phyloP scores from a whole-genome alignment of 208 protist species.

The Acanthamoeba triangularis region DNA sequence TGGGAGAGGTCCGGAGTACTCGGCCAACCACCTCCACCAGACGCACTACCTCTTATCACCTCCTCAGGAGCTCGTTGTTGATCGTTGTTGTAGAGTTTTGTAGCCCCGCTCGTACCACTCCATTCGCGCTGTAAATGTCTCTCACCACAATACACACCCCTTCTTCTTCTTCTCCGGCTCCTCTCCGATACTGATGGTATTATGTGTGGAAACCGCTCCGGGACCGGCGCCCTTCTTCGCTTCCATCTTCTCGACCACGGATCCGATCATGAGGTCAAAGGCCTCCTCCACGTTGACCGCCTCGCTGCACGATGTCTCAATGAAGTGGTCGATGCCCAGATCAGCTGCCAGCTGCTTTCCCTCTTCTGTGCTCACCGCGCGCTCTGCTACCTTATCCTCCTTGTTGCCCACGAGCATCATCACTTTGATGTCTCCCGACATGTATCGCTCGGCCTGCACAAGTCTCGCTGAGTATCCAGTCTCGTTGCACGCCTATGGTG shows the following conservation, averaged over 20 bases:
- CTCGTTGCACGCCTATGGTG: neutral
- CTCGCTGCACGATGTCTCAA: neutral
- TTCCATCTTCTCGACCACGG: neutral
- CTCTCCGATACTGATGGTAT: neutral
- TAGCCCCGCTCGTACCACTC: no score
- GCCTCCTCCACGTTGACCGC: neutral
- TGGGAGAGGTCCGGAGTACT: neutral
- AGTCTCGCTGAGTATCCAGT: neutral
- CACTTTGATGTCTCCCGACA: neutral
- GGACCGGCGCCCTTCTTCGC: neutral
- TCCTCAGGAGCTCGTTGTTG: no score
- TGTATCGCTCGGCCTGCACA: conserved; percentile 1
- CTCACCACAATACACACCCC: neutral
- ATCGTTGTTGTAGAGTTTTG: no score
- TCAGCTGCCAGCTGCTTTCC: neutral
- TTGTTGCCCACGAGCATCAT: conserved; percentile 47
- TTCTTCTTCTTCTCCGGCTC: conserved; percentile 4
- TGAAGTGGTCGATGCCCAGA: neutral
- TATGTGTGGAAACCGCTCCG: neutral
- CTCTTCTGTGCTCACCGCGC: conserved; percentile 1
- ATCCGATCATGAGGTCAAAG: neutral
- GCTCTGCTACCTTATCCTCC: neutral
- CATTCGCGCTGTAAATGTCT: no score
- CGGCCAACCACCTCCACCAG: no score
- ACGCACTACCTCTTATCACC: no score